These are phyloP conservation scores for Babesia divergens DNA, from an alignment of 169 alveolate genomes.

Conservation along the genomic window DNA sequence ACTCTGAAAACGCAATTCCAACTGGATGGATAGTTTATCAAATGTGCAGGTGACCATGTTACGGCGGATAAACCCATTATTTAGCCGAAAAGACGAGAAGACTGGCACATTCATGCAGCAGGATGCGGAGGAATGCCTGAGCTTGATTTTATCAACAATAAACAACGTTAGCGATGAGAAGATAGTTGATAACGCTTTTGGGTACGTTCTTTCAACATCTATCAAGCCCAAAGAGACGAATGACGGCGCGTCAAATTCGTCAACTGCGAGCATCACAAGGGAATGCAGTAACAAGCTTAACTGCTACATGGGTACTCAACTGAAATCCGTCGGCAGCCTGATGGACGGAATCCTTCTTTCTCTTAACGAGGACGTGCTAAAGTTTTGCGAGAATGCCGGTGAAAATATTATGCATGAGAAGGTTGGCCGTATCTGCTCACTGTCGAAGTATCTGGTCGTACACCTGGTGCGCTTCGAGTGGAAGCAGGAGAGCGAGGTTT, in stretches of 20 bases:
- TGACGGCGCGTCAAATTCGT: background rate
- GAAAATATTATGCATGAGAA: conserved; percentile 84
- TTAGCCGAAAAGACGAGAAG: conserved; percentile 52
- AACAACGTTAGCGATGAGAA: conserved; percentile 27
- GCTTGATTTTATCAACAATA: conserved; percentile 23
- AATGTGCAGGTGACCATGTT: conserved; percentile 17
- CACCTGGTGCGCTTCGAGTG: conserved; percentile 95
- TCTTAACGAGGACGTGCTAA: conserved; percentile 84
- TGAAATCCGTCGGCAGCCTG: conserved; percentile 83
- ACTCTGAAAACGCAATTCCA: too few relatives aligned
- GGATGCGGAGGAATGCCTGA: conserved; percentile 88
- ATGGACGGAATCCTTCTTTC: conserved; percentile 88
- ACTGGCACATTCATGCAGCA: conserved; percentile 78
- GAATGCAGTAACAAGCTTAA: conserved; percentile 34
- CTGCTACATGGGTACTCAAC: conserved; percentile 85
- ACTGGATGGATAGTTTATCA: too few relatives aligned
- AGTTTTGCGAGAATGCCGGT: conserved; percentile 77
- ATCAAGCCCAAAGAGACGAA: conserved; percentile 17
- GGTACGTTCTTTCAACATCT: conserved; percentile 21
- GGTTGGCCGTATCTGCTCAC: conserved; percentile 79
- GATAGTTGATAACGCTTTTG: conserved; percentile 36
- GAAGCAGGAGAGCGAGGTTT: conserved; percentile 81
- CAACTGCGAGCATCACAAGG: background rate
- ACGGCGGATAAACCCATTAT: conserved; percentile 48
- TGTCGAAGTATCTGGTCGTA: conserved; percentile 89